A percentile compares a stretch with the other conserved stretches of the same genome.
Conservation (phyloP, 345 rosid genomes). For the Adansonia digitata region DNA sequence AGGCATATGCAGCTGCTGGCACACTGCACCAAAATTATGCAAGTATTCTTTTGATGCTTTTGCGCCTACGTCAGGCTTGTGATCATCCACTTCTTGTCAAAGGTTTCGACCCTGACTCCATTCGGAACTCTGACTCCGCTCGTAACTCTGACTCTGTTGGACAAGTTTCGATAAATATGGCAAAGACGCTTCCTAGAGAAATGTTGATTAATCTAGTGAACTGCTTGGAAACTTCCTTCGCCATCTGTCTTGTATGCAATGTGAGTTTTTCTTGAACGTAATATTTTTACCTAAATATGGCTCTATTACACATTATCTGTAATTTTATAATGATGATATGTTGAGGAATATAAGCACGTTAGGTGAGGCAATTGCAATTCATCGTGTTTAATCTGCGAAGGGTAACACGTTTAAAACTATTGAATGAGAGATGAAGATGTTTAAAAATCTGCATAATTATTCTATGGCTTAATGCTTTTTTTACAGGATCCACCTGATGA, state of each 20-base stretch:
- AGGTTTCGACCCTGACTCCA: slow-evolving; percentile 49
- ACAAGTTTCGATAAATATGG: slow-evolving; percentile 64
- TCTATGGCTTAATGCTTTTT: slow-evolving; percentile 14
- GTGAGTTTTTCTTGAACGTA: slow-evolving; percentile 47
- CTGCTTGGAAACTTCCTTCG: slow-evolving; percentile 48
- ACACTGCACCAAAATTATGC: slow-evolving; percentile 90
- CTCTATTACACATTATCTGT: slow-evolving; percentile 1
- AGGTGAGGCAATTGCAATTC: not conserved
- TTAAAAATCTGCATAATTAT: slow-evolving; percentile 12
- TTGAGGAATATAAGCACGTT: not conserved
- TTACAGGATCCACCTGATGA: slow-evolving; percentile 91
- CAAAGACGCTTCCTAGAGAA: slow-evolving; percentile 50
- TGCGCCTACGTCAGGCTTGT: slow-evolving; percentile 97
- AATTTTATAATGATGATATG: not conserved
- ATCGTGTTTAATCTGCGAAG: not conserved
- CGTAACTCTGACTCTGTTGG: slow-evolving; percentile 37
- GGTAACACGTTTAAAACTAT: not conserved
- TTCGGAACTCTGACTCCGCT: slow-evolving; percentile 34
- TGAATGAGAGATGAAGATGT: no score
- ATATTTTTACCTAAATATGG: not conserved
- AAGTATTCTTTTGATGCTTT: slow-evolving; percentile 91
- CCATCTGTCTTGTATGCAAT: slow-evolving; percentile 58
- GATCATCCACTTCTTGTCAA: slow-evolving; percentile 88
- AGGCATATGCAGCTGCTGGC: slow-evolving; percentile 96
- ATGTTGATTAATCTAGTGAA: slow-evolving; percentile 42